Evolutionary conservation across 495 filamentous ascomycete species (phyloP), one percentile per base, ranked within the genome.

Genomic region (Aspergillus avenaceus): DNA sequence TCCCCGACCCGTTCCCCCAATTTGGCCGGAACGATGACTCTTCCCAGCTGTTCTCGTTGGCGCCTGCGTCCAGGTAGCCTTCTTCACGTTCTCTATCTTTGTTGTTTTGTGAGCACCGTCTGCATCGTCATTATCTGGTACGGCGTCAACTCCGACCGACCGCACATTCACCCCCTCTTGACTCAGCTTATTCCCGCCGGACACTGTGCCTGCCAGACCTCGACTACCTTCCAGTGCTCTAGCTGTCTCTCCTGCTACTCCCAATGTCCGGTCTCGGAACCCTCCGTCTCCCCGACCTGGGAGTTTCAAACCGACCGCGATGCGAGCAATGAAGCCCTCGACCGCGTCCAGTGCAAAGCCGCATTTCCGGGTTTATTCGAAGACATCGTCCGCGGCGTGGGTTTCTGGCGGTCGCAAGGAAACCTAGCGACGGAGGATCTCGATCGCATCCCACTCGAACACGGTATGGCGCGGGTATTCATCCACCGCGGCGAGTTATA

Each of bases 311-410:
- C 62, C 38, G 43, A 45, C 4, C 69, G 66, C 36, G 70, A 76
- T 53, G 62, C 53, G 28, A 55, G 58, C 32, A 72, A 78, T 44
- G 63, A 65, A 27, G 57, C 54, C 0, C 51, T 79, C 7, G 63
- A 59, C 21, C 43, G 52, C 13, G 41, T 21, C 12, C 74, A 78
- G 54, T 79, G 75, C 52, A 42, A 62, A 13, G 49, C 52, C 11
- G 69, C 74, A 0, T 79, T 79, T 54, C 76, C 73, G 0, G 73
- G 70, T 2, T 54, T 79, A 5, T 78, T 75, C 36, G 64, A 69
- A 40, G 76, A 79, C 31, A 53, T 77, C 32, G 54, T 53, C 9
- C 66, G 74, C 16, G 70, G 63, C 4, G 57, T 57, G 28, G 50
- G 41, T 14, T 65, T 65, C 38, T 73, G 70, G 70, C 55, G 45